Evolutionary conservation across 2,329 filamentous ascomycete genomes (phyloP).

Genomic region (Fusarium nelsonii): DNA sequence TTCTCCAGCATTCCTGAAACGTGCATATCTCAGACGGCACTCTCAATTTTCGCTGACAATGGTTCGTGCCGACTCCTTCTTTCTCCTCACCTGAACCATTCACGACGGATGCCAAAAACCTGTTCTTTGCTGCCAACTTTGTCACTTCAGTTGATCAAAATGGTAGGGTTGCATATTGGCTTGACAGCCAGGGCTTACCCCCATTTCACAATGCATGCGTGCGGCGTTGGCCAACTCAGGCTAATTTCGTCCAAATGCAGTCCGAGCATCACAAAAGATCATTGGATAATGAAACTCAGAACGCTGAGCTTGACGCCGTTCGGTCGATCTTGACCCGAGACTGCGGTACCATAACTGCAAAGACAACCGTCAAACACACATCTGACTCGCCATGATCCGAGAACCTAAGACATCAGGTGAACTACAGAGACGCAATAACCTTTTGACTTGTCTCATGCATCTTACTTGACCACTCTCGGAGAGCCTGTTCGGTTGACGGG

Average conservation of each 20-base stretch:
- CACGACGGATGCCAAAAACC: background rate
- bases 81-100: background rate
- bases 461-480: conserved; percentile 7
- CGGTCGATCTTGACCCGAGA: conserved; percentile 32
- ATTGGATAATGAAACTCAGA: background rate
- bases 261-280: background rate
- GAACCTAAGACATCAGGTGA: conserved; percentile 11
- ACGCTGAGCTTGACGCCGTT: conserved; percentile 2
- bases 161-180: conserved; percentile 10
- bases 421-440: conserved; percentile 5
- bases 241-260: conserved; percentile 15
- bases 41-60: background rate
- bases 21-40: background rate
- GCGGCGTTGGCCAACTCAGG: conserved; percentile 27
- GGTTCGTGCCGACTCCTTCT: background rate
- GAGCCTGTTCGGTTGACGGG: conserved; percentile 18
- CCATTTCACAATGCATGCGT: conserved; percentile 21
- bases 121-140: background rate
- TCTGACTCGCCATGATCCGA: background rate
- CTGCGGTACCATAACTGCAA: conserved; percentile 9
- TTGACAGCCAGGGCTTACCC: conserved; percentile 19
- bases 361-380: background rate
- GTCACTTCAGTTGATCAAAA: background rate
- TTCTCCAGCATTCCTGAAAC: background rate
- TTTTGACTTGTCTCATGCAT: background rate